A percentile compares a stretch with the other conserved stretches of the same genome.
Conservation (phyloP, 371 early-diverging fungal species). For the Zopfochytrium polystomum region DNA sequence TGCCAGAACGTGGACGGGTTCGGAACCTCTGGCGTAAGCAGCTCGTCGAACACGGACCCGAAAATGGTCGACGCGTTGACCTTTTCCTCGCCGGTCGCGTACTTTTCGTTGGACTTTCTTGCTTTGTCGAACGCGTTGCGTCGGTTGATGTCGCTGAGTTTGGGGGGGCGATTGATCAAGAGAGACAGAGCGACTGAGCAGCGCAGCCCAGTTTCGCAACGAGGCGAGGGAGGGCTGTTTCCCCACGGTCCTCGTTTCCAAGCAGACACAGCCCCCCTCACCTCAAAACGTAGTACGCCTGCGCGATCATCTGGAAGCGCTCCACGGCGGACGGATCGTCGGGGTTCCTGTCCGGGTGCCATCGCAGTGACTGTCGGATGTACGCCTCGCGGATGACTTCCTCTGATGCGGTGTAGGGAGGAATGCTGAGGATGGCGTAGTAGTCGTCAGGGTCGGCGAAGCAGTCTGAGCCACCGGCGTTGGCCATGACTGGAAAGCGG, state of each 20-base stretch:
- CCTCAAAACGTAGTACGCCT: too few relatives aligned
- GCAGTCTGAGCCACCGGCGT: too few relatives aligned
- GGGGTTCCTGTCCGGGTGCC: constrained; percentile 47
- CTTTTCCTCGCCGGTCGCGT: too few relatives aligned
- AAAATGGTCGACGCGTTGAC: constrained; percentile 40
- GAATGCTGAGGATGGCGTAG: constrained; percentile 36
- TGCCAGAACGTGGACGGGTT: constrained; percentile 44
- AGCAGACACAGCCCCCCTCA: too few relatives aligned
- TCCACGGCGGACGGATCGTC: constrained; percentile 4
- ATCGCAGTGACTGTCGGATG: constrained; percentile 44
- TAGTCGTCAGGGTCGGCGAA: too few relatives aligned
- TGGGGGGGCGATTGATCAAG: too few relatives aligned
- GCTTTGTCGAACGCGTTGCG: constrained; percentile 34
- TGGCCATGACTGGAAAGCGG: too few relatives aligned
- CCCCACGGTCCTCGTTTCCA: too few relatives aligned
- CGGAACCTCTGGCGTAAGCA: constrained; percentile 35
- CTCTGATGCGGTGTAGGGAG: constrained; percentile 33
- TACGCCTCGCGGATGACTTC: constrained; percentile 44
- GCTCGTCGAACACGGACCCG: constrained; percentile 40
- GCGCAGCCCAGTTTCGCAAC: neutral
- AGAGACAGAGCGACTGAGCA: too few relatives aligned
- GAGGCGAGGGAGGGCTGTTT: too few relatives aligned
- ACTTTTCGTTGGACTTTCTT: constrained; percentile 18
- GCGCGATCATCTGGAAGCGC: neutral
- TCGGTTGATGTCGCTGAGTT: constrained; percentile 39